Percentiles rank a stretch among this genome's conserved stretches.
phyloP scores from a whole-genome alignment of 2,329 filamentous ascomycete species.

The Coccinonectria pachysandricola region DNA sequence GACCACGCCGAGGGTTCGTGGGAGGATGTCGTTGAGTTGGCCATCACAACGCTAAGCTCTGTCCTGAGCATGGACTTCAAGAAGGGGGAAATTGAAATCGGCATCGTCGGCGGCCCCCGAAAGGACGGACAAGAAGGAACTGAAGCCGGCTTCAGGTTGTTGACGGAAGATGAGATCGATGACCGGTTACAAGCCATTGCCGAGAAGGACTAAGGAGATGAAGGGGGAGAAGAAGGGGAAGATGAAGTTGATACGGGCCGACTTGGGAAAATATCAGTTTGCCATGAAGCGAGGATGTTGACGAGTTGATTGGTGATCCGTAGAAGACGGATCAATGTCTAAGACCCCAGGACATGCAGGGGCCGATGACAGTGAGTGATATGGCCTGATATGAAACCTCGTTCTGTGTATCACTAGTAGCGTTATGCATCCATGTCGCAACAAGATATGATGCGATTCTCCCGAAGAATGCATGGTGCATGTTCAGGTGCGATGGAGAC shows the following conservation, averaged over 20 bases:
- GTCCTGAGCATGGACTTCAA: conserved; percentile 99
- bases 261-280: conserved; percentile 6
- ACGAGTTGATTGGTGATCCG: not conserved
- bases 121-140: conserved; percentile 75
- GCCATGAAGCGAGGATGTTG: conserved; percentile 5
- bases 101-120: conserved; percentile 84
- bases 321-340: no score
- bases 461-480: no score
- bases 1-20: conserved; percentile 82
- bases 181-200: conserved; percentile 96
- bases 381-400: no score
- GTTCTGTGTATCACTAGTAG: conserved; percentile 15
- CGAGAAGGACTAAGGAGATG: conserved; percentile 75
- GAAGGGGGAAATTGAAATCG: conserved; percentile 97
- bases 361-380: no score
- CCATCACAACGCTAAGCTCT: conserved; percentile 88
- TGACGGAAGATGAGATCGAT: conserved; percentile 97
- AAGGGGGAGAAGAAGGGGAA: conserved; percentile 11
- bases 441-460: no score
- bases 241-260: conserved; percentile 4
- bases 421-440: no score
- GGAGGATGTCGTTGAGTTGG: conserved; percentile 96
- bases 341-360: conserved; percentile 15
- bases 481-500: conserved; percentile 16
- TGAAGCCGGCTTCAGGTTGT: conserved; percentile 67